Conservation (phyloP, 2,329 filamentous ascomycete species). For the Clonostachys rosea region DNA sequence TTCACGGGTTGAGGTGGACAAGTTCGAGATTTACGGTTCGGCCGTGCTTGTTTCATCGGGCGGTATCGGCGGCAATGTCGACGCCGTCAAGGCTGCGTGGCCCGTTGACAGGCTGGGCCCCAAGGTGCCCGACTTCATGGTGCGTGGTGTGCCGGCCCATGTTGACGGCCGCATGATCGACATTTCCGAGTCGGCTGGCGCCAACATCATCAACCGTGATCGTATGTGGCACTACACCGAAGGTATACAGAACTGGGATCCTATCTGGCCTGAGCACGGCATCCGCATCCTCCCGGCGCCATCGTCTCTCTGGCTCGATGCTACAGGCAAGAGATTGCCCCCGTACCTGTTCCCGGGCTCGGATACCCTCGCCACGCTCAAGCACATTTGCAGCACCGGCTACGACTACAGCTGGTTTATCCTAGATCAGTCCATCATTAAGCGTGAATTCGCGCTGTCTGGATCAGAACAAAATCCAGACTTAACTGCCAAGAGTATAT, state of each 20-base stretch:
- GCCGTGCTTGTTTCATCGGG: constrained; percentile 52
- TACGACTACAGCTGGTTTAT: constrained; percentile 63
- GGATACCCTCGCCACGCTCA: constrained; percentile 53
- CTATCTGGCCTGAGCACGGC: constrained; percentile 57
- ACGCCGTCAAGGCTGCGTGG: constrained; percentile 54
- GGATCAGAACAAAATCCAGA: constrained; percentile 62
- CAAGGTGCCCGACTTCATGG: constrained; percentile 49
- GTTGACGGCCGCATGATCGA: constrained; percentile 61
- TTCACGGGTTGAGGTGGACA: constrained; percentile 37
- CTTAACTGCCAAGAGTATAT: constrained; percentile 51
- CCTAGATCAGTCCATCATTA: constrained; percentile 51
- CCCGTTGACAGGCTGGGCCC: constrained; percentile 52
- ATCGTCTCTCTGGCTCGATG: constrained; percentile 59
- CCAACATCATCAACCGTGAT: constrained; percentile 53
- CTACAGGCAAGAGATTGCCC: constrained; percentile 52
- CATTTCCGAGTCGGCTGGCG: constrained; percentile 48
- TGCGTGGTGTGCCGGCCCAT: constrained; percentile 57
- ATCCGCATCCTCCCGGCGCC: constrained; percentile 57
- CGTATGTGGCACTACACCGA: constrained; percentile 66
- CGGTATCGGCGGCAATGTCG: constrained; percentile 58
- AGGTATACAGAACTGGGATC: constrained; percentile 56
- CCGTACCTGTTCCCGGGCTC: constrained; percentile 51
- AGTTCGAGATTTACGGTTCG: constrained; percentile 48
- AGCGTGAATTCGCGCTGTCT: constrained; percentile 57
- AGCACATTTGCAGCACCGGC: constrained; percentile 55